These are phyloP conservation scores for Tolypocladium album DNA, from an alignment of 2,329 filamentous ascomycete genomes.

Conservation along the genomic window DNA sequence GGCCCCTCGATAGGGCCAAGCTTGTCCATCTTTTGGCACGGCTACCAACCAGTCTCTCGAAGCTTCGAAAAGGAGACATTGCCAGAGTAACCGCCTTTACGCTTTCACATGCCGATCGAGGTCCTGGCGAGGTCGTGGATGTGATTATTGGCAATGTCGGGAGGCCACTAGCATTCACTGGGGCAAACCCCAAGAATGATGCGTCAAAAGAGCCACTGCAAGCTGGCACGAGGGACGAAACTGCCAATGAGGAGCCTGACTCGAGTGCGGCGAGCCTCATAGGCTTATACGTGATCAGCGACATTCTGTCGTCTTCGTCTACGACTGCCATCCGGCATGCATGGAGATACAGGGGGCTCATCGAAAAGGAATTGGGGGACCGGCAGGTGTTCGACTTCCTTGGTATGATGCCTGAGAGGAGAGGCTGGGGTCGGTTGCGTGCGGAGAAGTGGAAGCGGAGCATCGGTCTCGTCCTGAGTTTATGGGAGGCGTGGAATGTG, in stretches of 20 bases:
- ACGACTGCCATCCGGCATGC: constrained; percentile 71
- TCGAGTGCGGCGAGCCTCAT: constrained; percentile 65
- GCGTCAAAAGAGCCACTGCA: constrained; percentile 21
- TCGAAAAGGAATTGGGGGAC: constrained; percentile 60
- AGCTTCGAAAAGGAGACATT: constrained; percentile 73
- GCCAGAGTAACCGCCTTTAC: constrained; percentile 81
- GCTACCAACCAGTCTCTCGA: constrained; percentile 64
- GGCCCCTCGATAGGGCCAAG: constrained; percentile 74
- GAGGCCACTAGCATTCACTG: constrained; percentile 62
- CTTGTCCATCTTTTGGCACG: constrained; percentile 75
- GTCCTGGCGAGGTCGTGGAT: constrained; percentile 84
- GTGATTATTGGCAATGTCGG: constrained; percentile 76
- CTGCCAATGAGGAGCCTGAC: constrained; percentile 41
- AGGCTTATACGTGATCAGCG: constrained; percentile 65
- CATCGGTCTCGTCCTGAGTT: constrained; percentile 53
- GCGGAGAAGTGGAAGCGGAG: constrained; percentile 80
- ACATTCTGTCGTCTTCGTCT: constrained; percentile 69
- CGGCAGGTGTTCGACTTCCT: constrained; percentile 65
- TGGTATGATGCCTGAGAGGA: constrained; percentile 59
- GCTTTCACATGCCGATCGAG: constrained; percentile 73
- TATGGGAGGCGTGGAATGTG: constrained; percentile 63
- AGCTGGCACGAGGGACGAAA: constrained; percentile 19
- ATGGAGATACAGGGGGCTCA: constrained; percentile 76
- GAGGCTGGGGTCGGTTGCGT: constrained; percentile 70
- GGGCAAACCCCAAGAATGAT: constrained; percentile 51